Conservation (phyloP, 2,329 filamentous ascomycete species). For the Fusarium fracticaudum region DNA sequence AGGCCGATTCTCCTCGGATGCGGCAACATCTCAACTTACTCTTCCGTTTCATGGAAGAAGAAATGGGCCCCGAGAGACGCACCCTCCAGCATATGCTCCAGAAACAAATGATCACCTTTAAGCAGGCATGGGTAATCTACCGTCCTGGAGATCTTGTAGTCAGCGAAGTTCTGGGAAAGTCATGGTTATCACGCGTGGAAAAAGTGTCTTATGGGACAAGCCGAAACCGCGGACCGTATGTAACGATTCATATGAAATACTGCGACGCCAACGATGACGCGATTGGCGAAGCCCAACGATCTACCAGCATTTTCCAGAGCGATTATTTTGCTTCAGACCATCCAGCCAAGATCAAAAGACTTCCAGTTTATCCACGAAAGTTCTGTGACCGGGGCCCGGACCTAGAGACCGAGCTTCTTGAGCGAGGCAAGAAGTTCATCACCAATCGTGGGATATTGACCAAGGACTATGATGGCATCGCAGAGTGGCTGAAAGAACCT, state of each 20-base stretch:
- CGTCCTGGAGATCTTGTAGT: background rate
- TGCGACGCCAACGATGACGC: background rate
- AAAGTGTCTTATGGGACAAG: background rate
- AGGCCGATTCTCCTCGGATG: background rate
- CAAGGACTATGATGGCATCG: background rate
- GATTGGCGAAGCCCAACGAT: background rate
- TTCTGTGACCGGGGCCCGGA: background rate
- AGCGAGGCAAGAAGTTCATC: background rate
- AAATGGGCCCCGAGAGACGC: background rate
- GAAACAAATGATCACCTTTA: background rate
- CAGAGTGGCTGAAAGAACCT: background rate
- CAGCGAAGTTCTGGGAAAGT: background rate
- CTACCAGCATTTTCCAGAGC: background rate
- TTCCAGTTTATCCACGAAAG: background rate
- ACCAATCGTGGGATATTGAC: background rate
- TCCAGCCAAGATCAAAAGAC: background rate
- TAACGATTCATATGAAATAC: background rate
- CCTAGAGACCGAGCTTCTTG: background rate
- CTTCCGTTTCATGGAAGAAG: background rate
- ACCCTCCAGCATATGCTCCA: background rate
- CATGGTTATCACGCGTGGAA: background rate
- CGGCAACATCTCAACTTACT: background rate
- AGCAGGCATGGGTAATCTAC: background rate
- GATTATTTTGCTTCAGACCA: background rate
- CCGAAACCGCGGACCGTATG: background rate